Conservation (phyloP, 1,139 yeast genomes). For the Kluyveromyces sp. region DNA sequence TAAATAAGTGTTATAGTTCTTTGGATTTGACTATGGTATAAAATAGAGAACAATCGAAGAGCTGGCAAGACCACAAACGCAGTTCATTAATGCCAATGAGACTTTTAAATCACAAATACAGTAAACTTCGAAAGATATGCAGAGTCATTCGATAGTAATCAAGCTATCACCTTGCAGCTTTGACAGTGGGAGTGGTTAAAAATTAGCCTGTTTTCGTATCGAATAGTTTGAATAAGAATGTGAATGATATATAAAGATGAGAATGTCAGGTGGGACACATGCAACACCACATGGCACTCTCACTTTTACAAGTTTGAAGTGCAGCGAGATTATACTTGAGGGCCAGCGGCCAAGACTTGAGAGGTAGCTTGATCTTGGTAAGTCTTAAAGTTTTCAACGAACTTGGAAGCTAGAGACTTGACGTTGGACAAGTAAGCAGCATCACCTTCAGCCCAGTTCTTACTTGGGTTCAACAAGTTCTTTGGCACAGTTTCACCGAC, state of each 20-base stretch:
- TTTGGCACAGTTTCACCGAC: slow-evolving; percentile 71
- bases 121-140: not conserved
- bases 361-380: slow-evolving; percentile 77
- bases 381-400: slow-evolving; percentile 78
- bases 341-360: slow-evolving; percentile 93
- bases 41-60: not conserved
- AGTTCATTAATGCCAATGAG: too few species aligned
- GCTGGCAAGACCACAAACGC: too few species aligned
- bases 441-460: slow-evolving; percentile 71
- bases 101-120: too few species aligned
- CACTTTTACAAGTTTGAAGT: not conserved
- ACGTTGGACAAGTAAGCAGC: slow-evolving; percentile 66
- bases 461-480: slow-evolving; percentile 81
- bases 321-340: slow-evolving; percentile 32
- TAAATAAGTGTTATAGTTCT: not conserved
- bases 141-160: not conserved
- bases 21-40: not conserved
- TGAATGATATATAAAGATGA: not conserved
- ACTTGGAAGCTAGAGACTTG: slow-evolving; percentile 64
- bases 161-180: not conserved
- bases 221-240: not conserved
- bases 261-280: too few species aligned
- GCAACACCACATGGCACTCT: not conserved
- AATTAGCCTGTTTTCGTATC: not conserved
- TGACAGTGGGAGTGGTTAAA: not conserved